phyloP scores from a whole-genome alignment of 2,329 filamentous ascomycete species.

The Alternaria angustiovoidea region DNA sequence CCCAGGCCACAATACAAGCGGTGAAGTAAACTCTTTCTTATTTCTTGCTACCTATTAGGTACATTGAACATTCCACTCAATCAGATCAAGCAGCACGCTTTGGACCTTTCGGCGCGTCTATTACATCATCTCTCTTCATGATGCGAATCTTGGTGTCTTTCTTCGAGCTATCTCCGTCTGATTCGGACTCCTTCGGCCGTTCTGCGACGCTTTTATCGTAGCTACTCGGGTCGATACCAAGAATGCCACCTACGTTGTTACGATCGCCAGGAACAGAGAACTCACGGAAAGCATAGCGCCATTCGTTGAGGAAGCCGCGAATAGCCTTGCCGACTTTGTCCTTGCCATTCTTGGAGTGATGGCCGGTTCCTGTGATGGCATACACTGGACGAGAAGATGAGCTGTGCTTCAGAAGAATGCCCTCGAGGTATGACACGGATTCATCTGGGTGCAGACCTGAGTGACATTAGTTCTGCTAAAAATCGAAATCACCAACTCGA shows the following conservation, averaged over 20 bases:
- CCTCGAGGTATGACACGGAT: constrained; percentile 91
- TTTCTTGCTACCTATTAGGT: constrained; percentile 39
- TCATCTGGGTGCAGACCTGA: constrained; percentile 92
- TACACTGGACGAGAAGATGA: constrained; percentile 79
- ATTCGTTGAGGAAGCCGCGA: constrained; percentile 89
- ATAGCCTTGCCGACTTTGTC: constrained; percentile 98
- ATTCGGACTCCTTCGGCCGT: constrained; percentile 46
- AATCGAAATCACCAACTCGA: background rate
- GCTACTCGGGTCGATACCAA: constrained; percentile 70
- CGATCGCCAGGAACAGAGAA: constrained; percentile 96
- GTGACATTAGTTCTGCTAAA: constrained; percentile 11
- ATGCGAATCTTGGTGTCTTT: constrained; percentile 49
- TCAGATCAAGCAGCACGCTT: constrained; percentile 37
- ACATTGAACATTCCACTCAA: constrained; percentile 5
- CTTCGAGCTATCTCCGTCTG: constrained; percentile 34
- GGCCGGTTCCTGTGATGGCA: constrained; percentile 94
- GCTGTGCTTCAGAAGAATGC: constrained; percentile 83
- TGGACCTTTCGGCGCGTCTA: constrained; percentile 49
- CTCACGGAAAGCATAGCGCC: constrained; percentile 94
- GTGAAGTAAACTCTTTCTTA: constrained; percentile 35
- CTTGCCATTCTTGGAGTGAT: constrained; percentile 98
- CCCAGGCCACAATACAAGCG: background rate
- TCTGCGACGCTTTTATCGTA: constrained; percentile 59
- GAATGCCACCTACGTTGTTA: constrained; percentile 75
- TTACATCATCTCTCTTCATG: constrained; percentile 49